phyloP scores from a whole-genome alignment of 495 filamentous ascomycete genomes.

The Antarctomyces pellizariae region DNA sequence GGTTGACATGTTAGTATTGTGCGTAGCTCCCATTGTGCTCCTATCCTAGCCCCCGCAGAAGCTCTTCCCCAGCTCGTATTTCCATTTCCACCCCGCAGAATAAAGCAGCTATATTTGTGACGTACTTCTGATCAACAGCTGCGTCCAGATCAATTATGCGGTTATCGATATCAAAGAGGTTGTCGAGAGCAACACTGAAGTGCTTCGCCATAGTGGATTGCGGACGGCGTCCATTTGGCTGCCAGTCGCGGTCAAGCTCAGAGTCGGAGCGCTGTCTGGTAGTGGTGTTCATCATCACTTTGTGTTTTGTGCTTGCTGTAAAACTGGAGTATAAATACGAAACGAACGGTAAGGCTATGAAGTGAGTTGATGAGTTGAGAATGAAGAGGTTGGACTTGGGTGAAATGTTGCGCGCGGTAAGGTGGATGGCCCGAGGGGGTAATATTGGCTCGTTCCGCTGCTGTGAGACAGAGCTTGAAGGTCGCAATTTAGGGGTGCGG shows the following conservation, averaged over 20 bases:
- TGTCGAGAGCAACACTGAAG: slow-evolving; percentile 70
- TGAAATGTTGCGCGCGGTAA: too few species aligned
- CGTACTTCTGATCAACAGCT: slow-evolving; percentile 69
- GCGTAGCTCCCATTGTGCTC: neutral
- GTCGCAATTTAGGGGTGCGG: too few species aligned
- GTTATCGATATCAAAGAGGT: slow-evolving; percentile 69
- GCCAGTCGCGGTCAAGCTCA: slow-evolving; percentile 49
- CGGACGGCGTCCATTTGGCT: slow-evolving; percentile 47
- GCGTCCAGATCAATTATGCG: slow-evolving; percentile 52
- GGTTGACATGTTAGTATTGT: slow-evolving; percentile 12
- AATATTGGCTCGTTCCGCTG: too few species aligned
- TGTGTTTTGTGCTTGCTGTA: too few species aligned
- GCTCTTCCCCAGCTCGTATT: slow-evolving; percentile 2
- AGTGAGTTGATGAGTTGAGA: too few species aligned
- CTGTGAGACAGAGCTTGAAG: too few species aligned
- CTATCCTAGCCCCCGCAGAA: slow-evolving; percentile 4
- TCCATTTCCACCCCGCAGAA: slow-evolving; percentile 1
- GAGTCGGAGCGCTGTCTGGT: too few species aligned
- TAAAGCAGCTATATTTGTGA: slow-evolving; percentile 8
- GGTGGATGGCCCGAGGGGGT: too few species aligned
- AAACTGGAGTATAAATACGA: too few species aligned
- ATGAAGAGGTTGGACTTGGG: too few species aligned
- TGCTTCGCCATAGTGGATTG: slow-evolving; percentile 73
- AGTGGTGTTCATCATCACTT: too few species aligned
- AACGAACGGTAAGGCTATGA: too few species aligned